A percentile compares a stretch with the other conserved stretches of the same genome.
Conservation (phyloP, 139 green algal species). For the Medakamo hakoo region DNA sequence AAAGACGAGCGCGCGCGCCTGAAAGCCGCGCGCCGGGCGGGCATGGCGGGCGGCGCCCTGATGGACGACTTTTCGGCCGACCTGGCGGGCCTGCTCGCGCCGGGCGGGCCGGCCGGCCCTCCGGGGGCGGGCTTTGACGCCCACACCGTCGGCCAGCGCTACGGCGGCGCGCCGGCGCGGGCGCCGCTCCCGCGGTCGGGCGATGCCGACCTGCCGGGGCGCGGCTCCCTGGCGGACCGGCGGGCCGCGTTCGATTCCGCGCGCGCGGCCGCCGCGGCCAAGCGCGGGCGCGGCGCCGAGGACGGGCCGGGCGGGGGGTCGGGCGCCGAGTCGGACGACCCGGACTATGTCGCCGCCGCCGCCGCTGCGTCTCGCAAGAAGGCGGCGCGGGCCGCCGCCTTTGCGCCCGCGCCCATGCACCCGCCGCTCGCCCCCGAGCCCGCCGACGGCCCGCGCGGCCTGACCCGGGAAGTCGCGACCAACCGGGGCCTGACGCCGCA, state of each 20-base stretch:
- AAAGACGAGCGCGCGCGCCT: constrained; percentile 65
- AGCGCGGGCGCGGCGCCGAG: neutral
- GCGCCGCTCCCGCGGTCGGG: constrained; percentile 18
- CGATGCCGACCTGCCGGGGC: constrained; percentile 47
- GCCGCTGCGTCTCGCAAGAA: constrained; percentile 34
- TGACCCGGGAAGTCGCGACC: constrained; percentile 72
- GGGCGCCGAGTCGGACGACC: neutral
- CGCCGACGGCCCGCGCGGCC: constrained; percentile 26
- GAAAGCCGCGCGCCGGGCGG: constrained; percentile 28
- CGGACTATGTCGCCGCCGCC: constrained; percentile 13
- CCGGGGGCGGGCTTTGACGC: constrained; percentile 34
- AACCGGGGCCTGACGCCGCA: constrained; percentile 94
- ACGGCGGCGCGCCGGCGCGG: constrained; percentile 13
- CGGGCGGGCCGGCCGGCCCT: constrained; percentile 3
- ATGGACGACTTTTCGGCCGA: constrained; percentile 91
- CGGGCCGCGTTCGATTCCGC: constrained; percentile 43
- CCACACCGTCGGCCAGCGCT: constrained; percentile 39
- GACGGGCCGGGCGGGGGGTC: too few species aligned
- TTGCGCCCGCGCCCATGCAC: constrained; percentile 7
- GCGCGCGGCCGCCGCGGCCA: constrained; percentile 13
- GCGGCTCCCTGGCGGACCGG: constrained; percentile 49
- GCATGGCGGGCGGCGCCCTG: constrained; percentile 24
- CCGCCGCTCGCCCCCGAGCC: constrained; percentile 37
- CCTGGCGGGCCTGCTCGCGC: constrained; percentile 57
- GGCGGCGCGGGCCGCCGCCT: constrained; percentile 7